Percentiles rank a stretch among this genome's conserved stretches.
Conservation (phyloP, 2,329 filamentous ascomycete species). For the Aspergillus cejpii region DNA sequence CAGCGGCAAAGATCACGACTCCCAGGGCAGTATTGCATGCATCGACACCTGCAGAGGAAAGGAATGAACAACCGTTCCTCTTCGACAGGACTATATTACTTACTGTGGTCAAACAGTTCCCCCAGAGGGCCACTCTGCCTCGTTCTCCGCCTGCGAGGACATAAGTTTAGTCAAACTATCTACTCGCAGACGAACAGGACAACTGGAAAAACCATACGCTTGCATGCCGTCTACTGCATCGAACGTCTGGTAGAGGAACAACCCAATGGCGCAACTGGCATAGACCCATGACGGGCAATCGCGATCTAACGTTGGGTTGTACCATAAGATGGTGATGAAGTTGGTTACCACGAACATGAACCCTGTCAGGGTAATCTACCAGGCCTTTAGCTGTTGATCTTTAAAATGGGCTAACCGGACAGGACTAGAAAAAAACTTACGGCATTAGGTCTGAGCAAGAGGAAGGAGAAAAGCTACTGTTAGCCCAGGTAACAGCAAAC, state of each 20-base stretch:
- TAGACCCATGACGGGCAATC: conserved; percentile 96
- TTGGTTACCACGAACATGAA: conserved; percentile 87
- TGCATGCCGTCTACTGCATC: conserved; percentile 94
- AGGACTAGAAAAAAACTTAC: conserved; percentile 29
- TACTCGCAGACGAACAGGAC: not conserved
- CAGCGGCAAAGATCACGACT: conserved; percentile 81
- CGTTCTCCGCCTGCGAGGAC: conserved; percentile 62
- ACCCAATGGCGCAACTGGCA: conserved; percentile 76
- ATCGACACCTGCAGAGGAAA: conserved; percentile 58
- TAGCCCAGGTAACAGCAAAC: conserved; percentile 6
- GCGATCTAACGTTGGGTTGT: conserved; percentile 86
- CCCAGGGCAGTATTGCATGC: conserved; percentile 94
- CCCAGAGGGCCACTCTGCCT: conserved; percentile 87
- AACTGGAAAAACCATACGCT: conserved; percentile 55
- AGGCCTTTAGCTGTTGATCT: conserved; percentile 5
- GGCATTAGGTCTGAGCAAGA: conserved; percentile 42
- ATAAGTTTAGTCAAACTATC: conserved; percentile 5
- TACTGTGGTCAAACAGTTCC: conserved; percentile 92
- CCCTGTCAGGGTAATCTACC: conserved; percentile 75
- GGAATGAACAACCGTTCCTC: not conserved
- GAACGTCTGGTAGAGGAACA: conserved; percentile 97
- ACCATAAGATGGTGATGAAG: conserved; percentile 88
- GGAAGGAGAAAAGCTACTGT: conserved; percentile 12
- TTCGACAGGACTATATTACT: conserved; percentile 11
- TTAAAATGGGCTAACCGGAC: conserved; percentile 3